Evolutionary conservation across 352 stramenopile species (phyloP).

Genomic region (Phytophthora sp.): DNA sequence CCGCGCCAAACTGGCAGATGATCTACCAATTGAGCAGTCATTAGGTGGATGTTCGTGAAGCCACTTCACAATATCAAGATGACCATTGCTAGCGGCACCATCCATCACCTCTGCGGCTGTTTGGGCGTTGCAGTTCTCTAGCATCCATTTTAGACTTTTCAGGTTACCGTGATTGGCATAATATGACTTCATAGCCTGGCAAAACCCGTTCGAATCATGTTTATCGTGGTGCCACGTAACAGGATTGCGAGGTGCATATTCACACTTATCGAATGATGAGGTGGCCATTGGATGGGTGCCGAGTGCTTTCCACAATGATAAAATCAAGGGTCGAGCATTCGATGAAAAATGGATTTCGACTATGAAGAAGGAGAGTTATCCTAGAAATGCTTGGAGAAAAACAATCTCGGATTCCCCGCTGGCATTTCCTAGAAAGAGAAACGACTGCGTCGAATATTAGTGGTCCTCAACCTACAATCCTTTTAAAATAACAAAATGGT

Average conservation of each 20-base stretch:
- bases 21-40: neutral
- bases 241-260: neutral
- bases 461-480: no score
- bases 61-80: constrained; percentile 18
- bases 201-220: neutral
- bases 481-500: no score
- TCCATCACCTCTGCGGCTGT: constrained; percentile 15
- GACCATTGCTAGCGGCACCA: constrained; percentile 13
- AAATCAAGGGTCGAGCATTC: neutral
- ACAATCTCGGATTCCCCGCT: no score
- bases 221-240: neutral
- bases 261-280: neutral
- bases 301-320: neutral
- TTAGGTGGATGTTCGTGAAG: constrained; percentile 4
- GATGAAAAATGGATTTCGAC: no score
- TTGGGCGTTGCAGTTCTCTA: constrained; percentile 1
- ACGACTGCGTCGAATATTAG: no score
- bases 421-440: no score
- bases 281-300: neutral
- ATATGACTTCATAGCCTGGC: constrained; percentile 9
- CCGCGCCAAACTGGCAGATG: neutral
- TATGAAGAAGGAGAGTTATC: no score
- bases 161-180: constrained; percentile 8
- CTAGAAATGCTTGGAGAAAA: no score
- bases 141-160: constrained; percentile 9